Conservation (phyloP, 139 green algal genomes). For the Astrephomene gubernaculifera region DNA sequence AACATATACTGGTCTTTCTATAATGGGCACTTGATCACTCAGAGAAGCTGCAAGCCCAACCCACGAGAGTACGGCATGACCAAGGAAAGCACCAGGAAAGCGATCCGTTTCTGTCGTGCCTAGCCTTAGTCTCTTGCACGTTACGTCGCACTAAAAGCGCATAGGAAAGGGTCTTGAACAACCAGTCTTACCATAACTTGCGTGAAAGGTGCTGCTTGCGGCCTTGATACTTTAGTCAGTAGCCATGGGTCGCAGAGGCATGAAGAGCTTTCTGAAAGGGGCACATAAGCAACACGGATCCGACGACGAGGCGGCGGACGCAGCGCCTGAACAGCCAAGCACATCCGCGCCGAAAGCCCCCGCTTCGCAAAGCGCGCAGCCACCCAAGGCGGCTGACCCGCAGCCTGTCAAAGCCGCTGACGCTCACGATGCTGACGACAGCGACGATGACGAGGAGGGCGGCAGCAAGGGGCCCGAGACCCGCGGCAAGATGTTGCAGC, state of each 20-base stretch:
- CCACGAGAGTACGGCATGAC: too few relatives aligned
- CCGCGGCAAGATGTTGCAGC: conserved; percentile 77
- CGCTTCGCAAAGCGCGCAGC: neutral
- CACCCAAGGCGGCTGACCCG: neutral
- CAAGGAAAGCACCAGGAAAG: too few relatives aligned
- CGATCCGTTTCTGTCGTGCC: too few relatives aligned
- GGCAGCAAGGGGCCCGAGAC: conserved; percentile 59
- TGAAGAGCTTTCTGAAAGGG: conserved; percentile 40
- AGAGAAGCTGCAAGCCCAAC: too few relatives aligned
- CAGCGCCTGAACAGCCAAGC: neutral
- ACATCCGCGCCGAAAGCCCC: neutral
- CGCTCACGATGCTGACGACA: conserved; percentile 7
- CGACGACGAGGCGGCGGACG: conserved; percentile 16
- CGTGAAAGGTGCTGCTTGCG: neutral
- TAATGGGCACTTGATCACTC: too few relatives aligned
- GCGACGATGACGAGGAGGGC: conserved; percentile 24
- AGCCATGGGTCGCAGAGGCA: conserved; percentile 38
- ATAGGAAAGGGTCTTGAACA: too few relatives aligned
- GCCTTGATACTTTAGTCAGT: too few relatives aligned
- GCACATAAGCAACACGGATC: neutral
- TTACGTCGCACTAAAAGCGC: too few relatives aligned
- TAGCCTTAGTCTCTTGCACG: too few relatives aligned
- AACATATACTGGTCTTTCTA: too few relatives aligned
- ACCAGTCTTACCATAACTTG: neutral
- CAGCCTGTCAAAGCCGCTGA: neutral